A percentile compares a stretch with the other conserved stretches of the same genome.
Evolutionary conservation across 176 grass and related monocot species (phyloP).

Genomic region (Oryza coarctata): DNA sequence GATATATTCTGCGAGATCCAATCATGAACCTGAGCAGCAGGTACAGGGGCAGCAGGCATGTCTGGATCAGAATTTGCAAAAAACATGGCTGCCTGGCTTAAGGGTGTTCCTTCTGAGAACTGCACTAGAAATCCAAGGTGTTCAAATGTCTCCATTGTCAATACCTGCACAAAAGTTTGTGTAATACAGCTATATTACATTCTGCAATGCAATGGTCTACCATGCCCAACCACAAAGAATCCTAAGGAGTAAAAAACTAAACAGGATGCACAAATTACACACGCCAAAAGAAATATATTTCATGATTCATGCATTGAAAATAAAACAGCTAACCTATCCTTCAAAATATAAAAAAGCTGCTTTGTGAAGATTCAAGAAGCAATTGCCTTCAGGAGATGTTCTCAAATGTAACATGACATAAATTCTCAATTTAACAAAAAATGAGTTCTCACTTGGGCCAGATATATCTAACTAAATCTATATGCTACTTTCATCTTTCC

Average conservation of each 20-base stretch:
- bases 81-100: conserved; percentile 80
- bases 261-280: not conserved
- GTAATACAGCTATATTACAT: not conserved
- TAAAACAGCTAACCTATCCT: too few species aligned
- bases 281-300: too few species aligned
- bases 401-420: conserved; percentile 12
- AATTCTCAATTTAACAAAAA: conserved; percentile 4
- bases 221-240: not conserved
- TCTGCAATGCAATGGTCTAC: not conserved
- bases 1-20: conserved; percentile 84
- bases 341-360: too few species aligned
- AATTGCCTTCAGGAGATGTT: not conserved
- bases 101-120: conserved; percentile 70
- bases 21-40: conserved; percentile 78
- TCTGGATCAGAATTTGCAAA: conserved; percentile 98
- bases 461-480: conserved; percentile 10
- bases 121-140: conserved; percentile 90
- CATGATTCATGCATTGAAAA: too few species aligned
- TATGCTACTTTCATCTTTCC: not conserved
- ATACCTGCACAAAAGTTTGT: conserved; percentile 55
- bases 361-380: too few species aligned
- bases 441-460: not conserved
- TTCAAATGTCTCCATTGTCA: conserved; percentile 85
- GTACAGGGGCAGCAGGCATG: conserved; percentile 84
- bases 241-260: not conserved